Evolutionary conservation across 352 stramenopile species (phyloP), one percentile per base, ranked within the genome.

Genomic region (Blastocystis sp.): DNA sequence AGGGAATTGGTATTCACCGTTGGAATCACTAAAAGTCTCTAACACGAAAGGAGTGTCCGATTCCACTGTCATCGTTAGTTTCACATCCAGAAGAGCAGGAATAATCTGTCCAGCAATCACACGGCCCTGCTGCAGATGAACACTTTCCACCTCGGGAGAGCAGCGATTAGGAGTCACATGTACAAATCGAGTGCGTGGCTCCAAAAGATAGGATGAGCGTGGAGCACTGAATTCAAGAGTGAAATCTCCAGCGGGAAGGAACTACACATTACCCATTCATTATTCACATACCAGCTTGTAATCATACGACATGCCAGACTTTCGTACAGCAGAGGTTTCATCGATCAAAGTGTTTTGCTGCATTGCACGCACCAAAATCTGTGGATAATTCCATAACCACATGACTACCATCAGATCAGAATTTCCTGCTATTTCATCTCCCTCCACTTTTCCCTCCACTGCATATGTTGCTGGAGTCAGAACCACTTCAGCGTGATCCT

Each of bases 91-190:
- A n/a, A 87, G 50, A 18, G 75, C n/a, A 0, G 75, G 75, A 11
- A 87, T 50, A 43, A 87, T 87, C 55, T 87, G 55, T 18, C 75
- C 75, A 5, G n/a, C 39, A 16, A 87, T 54, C n/a, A 87, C 75
- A 30, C 62, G 75, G 39, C 75, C 75, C 45, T 79, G 13, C 16
- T 39, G 16, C 43, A 11, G 50, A 16, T 13, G 7, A 16, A 87
- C 75, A 13, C 37, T 4, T 26, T 24, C 20, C 39, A 87, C 18
- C 41, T 7, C 9, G 16, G 24, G 24, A 9, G 34, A 20, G 41
- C 68, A 79, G n/a, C 43, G 68, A 4, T 5, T 37, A 4, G 68
- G 6, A 18, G 26, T 18, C 47, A 79, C 47, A 9, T 1, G 18
- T 11, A 79, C 24, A 16, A 45, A 8, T 8, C 13, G 68, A 56